A percentile compares a stretch with the other conserved stretches of the same genome.
These are phyloP conservation scores for Leccinum variicolor DNA, from an alignment of 768 basidiomycete genomes.

Conservation along the genomic window DNA sequence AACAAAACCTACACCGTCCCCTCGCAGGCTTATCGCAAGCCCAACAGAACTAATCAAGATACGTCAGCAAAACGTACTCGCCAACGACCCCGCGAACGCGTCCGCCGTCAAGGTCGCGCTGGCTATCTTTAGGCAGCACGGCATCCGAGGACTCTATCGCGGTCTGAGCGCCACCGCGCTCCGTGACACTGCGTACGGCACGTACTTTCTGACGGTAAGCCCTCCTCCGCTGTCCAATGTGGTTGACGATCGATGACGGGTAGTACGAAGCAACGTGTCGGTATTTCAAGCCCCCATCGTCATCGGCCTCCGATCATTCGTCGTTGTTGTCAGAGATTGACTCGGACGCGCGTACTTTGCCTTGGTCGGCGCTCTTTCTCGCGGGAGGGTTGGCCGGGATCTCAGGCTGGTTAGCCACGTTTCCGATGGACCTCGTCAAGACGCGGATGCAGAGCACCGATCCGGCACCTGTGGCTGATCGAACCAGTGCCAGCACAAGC, in stretches of 20 bases:
- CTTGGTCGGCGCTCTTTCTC: slow-evolving; percentile 59
- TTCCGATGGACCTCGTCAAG: slow-evolving; percentile 88
- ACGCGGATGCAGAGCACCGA: slow-evolving; percentile 72
- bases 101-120: slow-evolving; percentile 53
- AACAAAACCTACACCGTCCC: not conserved
- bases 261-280: slow-evolving; percentile 67
- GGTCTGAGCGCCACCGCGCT: slow-evolving; percentile 72
- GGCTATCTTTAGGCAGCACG: slow-evolving; percentile 52
- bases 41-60: slow-evolving; percentile 91
- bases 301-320: slow-evolving; percentile 26
- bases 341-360: slow-evolving; percentile 30
- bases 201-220: slow-evolving; percentile 78
- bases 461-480: not conserved
- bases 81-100: slow-evolving; percentile 30
- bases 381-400: slow-evolving; percentile 79
- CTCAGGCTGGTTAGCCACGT: slow-evolving; percentile 76
- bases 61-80: slow-evolving; percentile 61
- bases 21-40: slow-evolving; percentile 63
- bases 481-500: not conserved
- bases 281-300: slow-evolving; percentile 34
- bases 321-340: slow-evolving; percentile 42
- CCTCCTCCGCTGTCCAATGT: not conserved
- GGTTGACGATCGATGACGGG: slow-evolving; percentile 3
- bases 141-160: slow-evolving; percentile 69
- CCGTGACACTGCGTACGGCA: slow-evolving; percentile 79